phyloP scores from a whole-genome alignment of 768 basidiomycete genomes.

The Hericium coralloides region DNA sequence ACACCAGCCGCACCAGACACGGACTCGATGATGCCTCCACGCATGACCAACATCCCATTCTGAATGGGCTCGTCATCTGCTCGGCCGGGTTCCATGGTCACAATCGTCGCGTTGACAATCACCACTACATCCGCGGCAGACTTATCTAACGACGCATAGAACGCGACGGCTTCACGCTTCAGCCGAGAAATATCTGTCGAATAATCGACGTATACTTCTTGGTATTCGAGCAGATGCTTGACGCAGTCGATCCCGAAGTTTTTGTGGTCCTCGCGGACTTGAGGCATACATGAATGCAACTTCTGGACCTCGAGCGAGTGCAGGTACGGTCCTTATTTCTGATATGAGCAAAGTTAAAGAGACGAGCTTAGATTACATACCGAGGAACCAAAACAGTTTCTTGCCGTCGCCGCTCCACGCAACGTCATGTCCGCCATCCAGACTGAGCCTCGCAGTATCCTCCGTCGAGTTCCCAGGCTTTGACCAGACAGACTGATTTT shows the following conservation, averaged over 20 bases:
- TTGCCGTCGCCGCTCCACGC: slow-evolving; percentile 56
- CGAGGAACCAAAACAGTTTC: slow-evolving; percentile 66
- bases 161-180: not conserved
- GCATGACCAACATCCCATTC: not conserved
- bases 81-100: not conserved
- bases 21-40: not conserved
- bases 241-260: not conserved
- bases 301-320: not conserved
- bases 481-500: not conserved
- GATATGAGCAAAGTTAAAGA: not conserved
- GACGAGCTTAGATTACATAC: slow-evolving; percentile 22
- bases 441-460: slow-evolving; percentile 45
- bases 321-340: not conserved
- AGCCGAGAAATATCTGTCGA: not conserved
- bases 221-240: not conserved
- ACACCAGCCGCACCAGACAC: not conserved
- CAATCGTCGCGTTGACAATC: not conserved
- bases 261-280: not conserved
- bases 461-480: not conserved
- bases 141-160: not conserved
- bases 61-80: not conserved
- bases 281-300: not conserved
- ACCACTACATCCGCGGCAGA: not conserved
- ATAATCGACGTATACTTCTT: not conserved
- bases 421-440: slow-evolving; percentile 69